These are phyloP conservation scores for Rheum nobile DNA, from an alignment of 148 eudicot species.

Conservation along the genomic window DNA sequence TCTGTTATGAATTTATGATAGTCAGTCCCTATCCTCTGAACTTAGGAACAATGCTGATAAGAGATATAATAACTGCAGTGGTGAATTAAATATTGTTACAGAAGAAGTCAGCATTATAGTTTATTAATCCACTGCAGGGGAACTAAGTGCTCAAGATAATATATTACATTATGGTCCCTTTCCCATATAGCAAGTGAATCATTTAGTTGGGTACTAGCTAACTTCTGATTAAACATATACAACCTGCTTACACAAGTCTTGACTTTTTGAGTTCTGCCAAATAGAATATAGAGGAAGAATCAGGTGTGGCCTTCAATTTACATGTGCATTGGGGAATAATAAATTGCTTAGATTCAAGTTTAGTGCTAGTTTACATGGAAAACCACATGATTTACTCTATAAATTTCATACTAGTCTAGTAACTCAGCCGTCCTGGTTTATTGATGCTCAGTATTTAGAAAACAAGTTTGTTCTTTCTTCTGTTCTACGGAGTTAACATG, in stretches of 20 bases:
- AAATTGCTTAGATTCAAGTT: not conserved
- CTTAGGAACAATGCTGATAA: constrained; percentile 3
- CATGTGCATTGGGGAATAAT: not conserved
- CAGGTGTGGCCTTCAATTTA: not conserved
- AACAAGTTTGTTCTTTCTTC: not conserved
- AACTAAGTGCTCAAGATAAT: not conserved
- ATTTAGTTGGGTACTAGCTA: not conserved
- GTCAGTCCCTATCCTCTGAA: constrained; percentile 1
- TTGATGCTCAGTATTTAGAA: not conserved
- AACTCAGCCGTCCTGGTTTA: not conserved
- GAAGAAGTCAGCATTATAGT: constrained; percentile 7
- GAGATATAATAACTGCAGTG: not conserved
- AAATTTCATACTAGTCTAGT: not conserved
- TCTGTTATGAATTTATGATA: constrained; percentile 1
- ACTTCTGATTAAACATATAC: not conserved
- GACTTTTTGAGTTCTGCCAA: not conserved
- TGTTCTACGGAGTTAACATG: not conserved
- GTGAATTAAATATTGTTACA: not conserved
- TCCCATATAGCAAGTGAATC: not conserved
- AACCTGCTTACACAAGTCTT: constrained; percentile 1
- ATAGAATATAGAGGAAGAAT: not conserved
- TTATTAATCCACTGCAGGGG: not conserved
- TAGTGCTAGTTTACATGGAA: not conserved
- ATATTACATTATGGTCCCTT: not conserved
- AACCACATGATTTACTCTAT: not conserved